Percentiles rank a stretch among this genome's conserved stretches.
Evolutionary conservation across 345 rosid species (phyloP).

Genomic region (Corchorus olitorius): DNA sequence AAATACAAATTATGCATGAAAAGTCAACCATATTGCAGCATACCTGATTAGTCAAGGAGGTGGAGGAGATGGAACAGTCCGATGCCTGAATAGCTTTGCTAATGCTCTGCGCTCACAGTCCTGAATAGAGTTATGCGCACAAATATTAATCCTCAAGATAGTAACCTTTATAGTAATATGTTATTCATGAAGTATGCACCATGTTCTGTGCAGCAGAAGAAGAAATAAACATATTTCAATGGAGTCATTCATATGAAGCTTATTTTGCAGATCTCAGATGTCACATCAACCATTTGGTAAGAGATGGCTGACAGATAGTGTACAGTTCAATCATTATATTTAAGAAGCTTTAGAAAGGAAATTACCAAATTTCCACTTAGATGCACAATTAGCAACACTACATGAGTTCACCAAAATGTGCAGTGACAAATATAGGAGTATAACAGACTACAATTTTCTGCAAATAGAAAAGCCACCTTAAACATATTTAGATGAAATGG

Average conservation of each 20-base stretch:
- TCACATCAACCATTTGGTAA: neutral
- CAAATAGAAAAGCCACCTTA: conserved; percentile 51
- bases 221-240: neutral
- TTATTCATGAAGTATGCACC: neutral
- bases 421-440: neutral
- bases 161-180: neutral
- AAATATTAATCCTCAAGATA: neutral
- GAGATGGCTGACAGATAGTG: neutral
- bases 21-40: conserved; percentile 6
- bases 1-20: neutral
- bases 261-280: neutral
- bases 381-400: neutral
- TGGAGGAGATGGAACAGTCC: conserved; percentile 40
- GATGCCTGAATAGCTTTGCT: conserved; percentile 67
- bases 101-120: conserved; percentile 85
- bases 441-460: neutral
- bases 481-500: conserved; percentile 82
- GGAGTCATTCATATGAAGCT: neutral
- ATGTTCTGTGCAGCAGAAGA: neutral
- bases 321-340: neutral
- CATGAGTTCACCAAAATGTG: neutral
- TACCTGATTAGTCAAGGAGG: conserved; percentile 39
- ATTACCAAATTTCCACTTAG: neutral
- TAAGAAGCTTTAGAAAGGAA: neutral
- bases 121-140: conserved; percentile 39